phyloP scores from a whole-genome alignment of 805 yeast genomes.

The Metschnikowia koreensis region DNA sequence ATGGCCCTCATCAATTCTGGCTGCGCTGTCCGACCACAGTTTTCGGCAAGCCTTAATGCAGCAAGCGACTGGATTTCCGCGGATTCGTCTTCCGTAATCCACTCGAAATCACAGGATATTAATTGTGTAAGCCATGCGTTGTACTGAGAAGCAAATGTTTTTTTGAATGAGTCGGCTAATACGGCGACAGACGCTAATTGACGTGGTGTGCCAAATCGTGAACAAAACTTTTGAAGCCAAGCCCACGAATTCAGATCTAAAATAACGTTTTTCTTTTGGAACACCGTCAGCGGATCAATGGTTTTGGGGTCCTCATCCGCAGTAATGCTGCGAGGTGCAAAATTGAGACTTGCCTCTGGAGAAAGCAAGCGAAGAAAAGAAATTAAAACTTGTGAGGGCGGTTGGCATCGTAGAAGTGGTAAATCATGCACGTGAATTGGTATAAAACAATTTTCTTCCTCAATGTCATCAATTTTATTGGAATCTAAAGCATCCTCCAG shows the following conservation, averaged over 20 bases:
- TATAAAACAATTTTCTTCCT: slow-evolving; percentile 21
- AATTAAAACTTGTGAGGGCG: slow-evolving; percentile 47
- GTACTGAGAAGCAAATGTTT: slow-evolving; percentile 32
- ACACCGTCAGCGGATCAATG: slow-evolving; percentile 19
- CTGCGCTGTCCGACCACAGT: slow-evolving; percentile 80
- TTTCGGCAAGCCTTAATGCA: slow-evolving; percentile 68
- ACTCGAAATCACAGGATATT: slow-evolving; percentile 46
- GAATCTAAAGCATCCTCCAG: neutral
- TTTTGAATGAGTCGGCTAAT: slow-evolving; percentile 28
- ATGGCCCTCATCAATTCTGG: slow-evolving; percentile 69
- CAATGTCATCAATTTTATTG: slow-evolving; percentile 3
- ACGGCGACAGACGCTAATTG: slow-evolving; percentile 27
- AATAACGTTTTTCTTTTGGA: slow-evolving; percentile 35
- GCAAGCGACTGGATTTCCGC: slow-evolving; percentile 53
- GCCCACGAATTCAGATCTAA: slow-evolving; percentile 27
- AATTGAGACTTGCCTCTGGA: slow-evolving; percentile 52
- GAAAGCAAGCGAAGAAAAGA: slow-evolving; percentile 48
- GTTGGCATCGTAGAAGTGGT: slow-evolving; percentile 47
- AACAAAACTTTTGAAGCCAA: slow-evolving; percentile 47
- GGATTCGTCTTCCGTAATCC: slow-evolving; percentile 40
- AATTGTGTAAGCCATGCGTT: slow-evolving; percentile 50
- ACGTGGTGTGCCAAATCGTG: slow-evolving; percentile 24
- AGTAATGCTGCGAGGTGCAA: slow-evolving; percentile 26
- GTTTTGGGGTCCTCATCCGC: slow-evolving; percentile 2
- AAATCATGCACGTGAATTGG: slow-evolving; percentile 58